Base-by-base conservation (phyloP, 345 rosid genomes). In the Ailanthus altissimus region DNA sequence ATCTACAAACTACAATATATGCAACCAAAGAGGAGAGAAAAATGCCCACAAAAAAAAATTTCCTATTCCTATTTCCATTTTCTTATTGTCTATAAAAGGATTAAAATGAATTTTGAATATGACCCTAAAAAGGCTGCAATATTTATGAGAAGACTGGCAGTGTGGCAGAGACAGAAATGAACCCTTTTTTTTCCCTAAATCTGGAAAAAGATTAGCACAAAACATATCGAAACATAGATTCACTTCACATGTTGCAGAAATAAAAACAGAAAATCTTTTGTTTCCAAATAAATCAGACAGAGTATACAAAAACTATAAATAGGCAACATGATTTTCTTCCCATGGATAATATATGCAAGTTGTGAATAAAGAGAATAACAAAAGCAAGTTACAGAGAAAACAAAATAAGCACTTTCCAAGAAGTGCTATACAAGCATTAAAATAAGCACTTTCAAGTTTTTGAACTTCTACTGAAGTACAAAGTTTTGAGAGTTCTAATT, bases 101-200 rank as follows among this genome's bases (percentile, higher is more conserved):
- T 42, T 32, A 50, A 70, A 65, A 70, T 0, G 5, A 74, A 67
- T 47, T 64, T 18, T 66, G 70, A 38, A 62, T 67, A 56, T 4
- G 5, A 53, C 20, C 49, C 70, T 25, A 11, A 40, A 78, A 71
- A 72, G 45, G 45, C 67, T 72, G 68, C 57, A 23, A 75, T 15
- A 43, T 75, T 67, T 65, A 43, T 49, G 67, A 71, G 68, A 77
- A 49, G 18, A 77, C 13, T 7, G 67, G n/a, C 45, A 14, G 60
- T 53, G 8, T 60, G 65, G 65, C 77, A 77, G 68, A 70, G 67
- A 57, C 72, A 58, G 46, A 61, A 72, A 72, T 54, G 61, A 69
- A 38, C 9, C 1, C 3, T 32, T 53, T 53, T 13, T 67, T 73
- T 78, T 67, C 53, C 69, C 51, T 32, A 72, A 62, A 81, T 81